Evolutionary conservation across 345 rosid genomes (phyloP).

Genomic region (Kandelia obovata): DNA sequence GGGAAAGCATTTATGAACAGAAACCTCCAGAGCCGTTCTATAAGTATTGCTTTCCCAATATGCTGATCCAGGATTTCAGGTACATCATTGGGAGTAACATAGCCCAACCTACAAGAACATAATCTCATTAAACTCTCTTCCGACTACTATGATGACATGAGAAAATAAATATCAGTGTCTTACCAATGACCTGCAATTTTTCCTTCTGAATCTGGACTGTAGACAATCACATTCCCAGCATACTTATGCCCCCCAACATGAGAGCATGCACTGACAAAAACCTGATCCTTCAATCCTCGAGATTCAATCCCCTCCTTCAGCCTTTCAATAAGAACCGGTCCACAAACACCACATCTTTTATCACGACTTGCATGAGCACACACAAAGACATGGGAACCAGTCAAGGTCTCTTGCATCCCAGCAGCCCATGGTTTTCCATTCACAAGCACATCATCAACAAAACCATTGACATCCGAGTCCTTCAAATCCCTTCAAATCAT

Average conservation of each 20-base stretch:
- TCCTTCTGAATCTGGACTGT: slow-evolving; percentile 60
- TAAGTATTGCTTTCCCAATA: slow-evolving; percentile 63
- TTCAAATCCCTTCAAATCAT: slow-evolving; percentile 50
- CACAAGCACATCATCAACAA: slow-evolving; percentile 85
- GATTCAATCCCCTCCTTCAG: slow-evolving; percentile 58
- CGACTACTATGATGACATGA: not conserved
- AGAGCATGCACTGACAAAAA: slow-evolving; percentile 72
- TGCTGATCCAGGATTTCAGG: slow-evolving; percentile 87
- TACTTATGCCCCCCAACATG: slow-evolving; percentile 96
- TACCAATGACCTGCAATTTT: slow-evolving; percentile 77
- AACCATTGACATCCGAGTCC: slow-evolving; percentile 59
- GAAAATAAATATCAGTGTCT: slow-evolving; percentile 11
- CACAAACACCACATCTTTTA: slow-evolving; percentile 95
- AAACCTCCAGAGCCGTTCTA: slow-evolving; percentile 81
- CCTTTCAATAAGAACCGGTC: slow-evolving; percentile 75
- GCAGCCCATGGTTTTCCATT: slow-evolving; percentile 75
- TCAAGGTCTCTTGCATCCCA: slow-evolving; percentile 48
- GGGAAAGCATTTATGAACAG: not conserved
- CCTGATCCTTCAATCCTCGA: slow-evolving; percentile 57
- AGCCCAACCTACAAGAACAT: slow-evolving; percentile 71
- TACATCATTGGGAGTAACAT: slow-evolving; percentile 87
- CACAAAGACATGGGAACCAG: slow-evolving; percentile 76
- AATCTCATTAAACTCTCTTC: slow-evolving; percentile 2
- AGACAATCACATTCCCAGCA: slow-evolving; percentile 90
- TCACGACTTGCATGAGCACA: slow-evolving; percentile 94